phyloP scores from a whole-genome alignment of 2,329 filamentous ascomycete genomes.

The Coniella vitis region DNA sequence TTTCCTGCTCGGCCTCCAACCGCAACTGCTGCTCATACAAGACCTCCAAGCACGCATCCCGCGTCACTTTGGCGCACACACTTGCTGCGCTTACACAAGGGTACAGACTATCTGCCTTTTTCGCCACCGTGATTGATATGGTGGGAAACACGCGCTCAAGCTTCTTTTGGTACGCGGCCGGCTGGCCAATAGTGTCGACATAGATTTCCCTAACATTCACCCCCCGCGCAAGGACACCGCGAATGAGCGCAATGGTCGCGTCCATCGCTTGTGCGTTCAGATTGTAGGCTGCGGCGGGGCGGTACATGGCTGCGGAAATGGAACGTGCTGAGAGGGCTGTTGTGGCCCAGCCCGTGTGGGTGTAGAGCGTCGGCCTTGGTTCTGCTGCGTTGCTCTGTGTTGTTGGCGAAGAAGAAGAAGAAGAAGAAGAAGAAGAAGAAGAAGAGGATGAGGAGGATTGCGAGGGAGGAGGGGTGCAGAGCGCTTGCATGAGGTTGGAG shows the following conservation, averaged over 20 bases:
- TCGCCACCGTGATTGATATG: slow-evolving; percentile 66
- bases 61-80: slow-evolving; percentile 92
- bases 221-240: slow-evolving; percentile 65
- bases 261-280: slow-evolving; percentile 95
- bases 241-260: slow-evolving; percentile 77
- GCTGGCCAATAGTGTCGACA: slow-evolving; percentile 88
- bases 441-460: no score
- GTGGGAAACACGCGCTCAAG: slow-evolving; percentile 80
- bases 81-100: slow-evolving; percentile 90
- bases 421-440: no score
- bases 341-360: slow-evolving; percentile 73
- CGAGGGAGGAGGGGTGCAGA: slow-evolving; percentile 51
- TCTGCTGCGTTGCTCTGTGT: no score
- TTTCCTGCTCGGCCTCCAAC: slow-evolving; percentile 5
- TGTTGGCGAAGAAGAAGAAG: no score
- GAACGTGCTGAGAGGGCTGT: slow-evolving; percentile 75
- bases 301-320: slow-evolving; percentile 73
- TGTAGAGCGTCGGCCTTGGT: slow-evolving; percentile 40
- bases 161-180: slow-evolving; percentile 75
- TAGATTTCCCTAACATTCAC: slow-evolving; percentile 86
- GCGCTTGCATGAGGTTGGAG: slow-evolving; percentile 57
- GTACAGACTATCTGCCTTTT: slow-evolving; percentile 89
- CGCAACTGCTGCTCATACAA: slow-evolving; percentile 46
- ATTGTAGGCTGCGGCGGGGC: slow-evolving; percentile 64
- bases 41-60: slow-evolving; percentile 81